Evolutionary conservation across 805 yeast genomes (phyloP), one percentile per base, ranked within the genome.

Genomic region (Nakazawaea wickerhamii): DNA sequence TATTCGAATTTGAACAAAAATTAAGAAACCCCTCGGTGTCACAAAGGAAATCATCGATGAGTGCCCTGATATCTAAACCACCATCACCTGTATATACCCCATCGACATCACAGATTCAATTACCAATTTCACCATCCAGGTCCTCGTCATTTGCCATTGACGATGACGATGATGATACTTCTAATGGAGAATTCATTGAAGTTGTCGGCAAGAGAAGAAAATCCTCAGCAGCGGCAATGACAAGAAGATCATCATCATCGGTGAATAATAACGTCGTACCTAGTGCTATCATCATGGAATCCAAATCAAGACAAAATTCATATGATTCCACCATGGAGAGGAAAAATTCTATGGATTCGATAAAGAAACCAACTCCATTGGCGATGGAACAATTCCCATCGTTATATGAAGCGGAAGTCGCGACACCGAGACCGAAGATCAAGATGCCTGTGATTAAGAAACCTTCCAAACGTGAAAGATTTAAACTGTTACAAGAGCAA

Each of bases 151-250:
- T 53, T 20, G 63, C 61, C 6, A 39, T 62, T 35, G 65, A 28
- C 31, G 31, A 28, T 5, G 40, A 57, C 15, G 56, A 51, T 26
- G 49, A 45, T 8, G 55, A 48, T 13, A n/a, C n/a, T n/a, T n/a
- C n/a, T n/a, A 60, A 58, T 6, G 60, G 57, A 18, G 61, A 52
- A 10, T 67, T 69, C 46, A 58, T 58, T 28, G 53, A 60, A 8
- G 71, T 65, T 9, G 43, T 50, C 15, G 62, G 50, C 20, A 56
- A 58, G 32, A 57, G 62, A 40, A 52, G 60, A 18, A 56, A 65
- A 46, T 50, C 55, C 22, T 54, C 62, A 2, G 44, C 52, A 10
- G 44, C 44, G 18, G 38, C 62, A 2, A 43, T 51, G 13, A 43
- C 43, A 14, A 40, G 41, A 27, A 41, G 14, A 15, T n/a, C 31